These are phyloP conservation scores for Triticum dicoccoides DNA, from an alignment of 176 grass and related monocot species.

Conservation along the genomic window DNA sequence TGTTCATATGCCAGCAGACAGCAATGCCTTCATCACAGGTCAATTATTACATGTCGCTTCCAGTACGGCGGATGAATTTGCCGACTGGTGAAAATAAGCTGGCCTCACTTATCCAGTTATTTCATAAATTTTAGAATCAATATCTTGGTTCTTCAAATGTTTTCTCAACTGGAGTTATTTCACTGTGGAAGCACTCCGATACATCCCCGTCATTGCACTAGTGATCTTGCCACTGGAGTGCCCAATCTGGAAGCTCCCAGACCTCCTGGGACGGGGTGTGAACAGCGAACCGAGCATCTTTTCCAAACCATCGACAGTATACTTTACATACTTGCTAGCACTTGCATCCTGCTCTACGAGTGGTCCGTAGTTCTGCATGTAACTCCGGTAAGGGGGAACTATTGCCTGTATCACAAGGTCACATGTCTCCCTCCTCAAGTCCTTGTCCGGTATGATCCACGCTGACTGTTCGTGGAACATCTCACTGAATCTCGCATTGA, in stretches of 20 bases:
- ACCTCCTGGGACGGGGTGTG: constrained; percentile 43
- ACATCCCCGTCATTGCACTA: constrained; percentile 40
- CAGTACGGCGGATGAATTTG: background rate
- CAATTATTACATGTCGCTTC: constrained; percentile 15
- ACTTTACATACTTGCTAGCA: constrained; percentile 77
- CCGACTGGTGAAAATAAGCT: background rate
- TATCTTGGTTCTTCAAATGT: background rate
- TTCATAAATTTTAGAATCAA: constrained; percentile 9
- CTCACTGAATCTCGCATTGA: constrained; percentile 84
- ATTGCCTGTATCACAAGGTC: constrained; percentile 68
- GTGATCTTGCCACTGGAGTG: constrained; percentile 61
- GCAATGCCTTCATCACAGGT: background rate
- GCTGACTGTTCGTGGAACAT: constrained; percentile 72
- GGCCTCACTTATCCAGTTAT: background rate
- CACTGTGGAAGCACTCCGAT: constrained; percentile 68
- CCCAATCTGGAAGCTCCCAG: constrained; percentile 72
- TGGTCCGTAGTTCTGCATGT: constrained; percentile 96
- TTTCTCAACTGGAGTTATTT: constrained; percentile 43
- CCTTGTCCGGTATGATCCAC: constrained; percentile 87
- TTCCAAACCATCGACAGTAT: constrained; percentile 73
- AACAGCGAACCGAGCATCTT: constrained; percentile 76
- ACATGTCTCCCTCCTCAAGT: constrained; percentile 68
- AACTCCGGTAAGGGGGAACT: constrained; percentile 86
- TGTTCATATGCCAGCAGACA: constrained; percentile 22
- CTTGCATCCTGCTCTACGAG: constrained; percentile 83